Evolutionary conservation across 345 rosid genomes (phyloP), one percentile per base, ranked within the genome.

Genomic region (Salix caprea): DNA sequence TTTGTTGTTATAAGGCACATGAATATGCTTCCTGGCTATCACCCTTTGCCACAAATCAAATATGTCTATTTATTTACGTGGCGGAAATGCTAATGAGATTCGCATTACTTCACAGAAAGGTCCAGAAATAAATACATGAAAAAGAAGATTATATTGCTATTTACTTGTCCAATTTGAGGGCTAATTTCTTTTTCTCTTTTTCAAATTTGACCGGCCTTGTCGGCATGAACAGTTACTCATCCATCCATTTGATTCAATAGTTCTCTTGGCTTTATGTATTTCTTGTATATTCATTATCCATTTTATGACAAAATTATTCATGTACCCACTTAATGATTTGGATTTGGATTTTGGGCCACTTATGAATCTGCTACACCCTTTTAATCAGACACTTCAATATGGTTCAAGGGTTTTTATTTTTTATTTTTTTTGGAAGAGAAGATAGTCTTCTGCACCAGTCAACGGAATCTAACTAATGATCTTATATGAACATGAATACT

Each of bases 1-100:
- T 34, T 61, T 52, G 46, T 75, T 73, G 28, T 32, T 67, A 70
- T 65, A 78, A 58, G 61, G 61, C 77, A 78, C 84, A 84, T 77
- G 82, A 82, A 77, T 73, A 78, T 85, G 88, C 78, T 78, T 75
- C 84, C 76, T 16, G 60, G 6, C 21, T 65, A 44, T 78, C 72
- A 64, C 39, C 65, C 70, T 80, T 65, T 74, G 70, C 39, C 28
- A 44, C 73, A 78, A 60, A 76, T 72, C 78, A 81, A 50, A 74
- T 34, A 34, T 73, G 26, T 82, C 74, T 81, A 71, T 67, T 72
- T 65, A 26, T 65, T 72, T 56, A 26, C 58, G 48, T 68, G 48
- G 36, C 81, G 76, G 65, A 52, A 48, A 73, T 48, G 67, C 70
- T 73, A 76, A 62, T 75, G 61, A 77, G 66, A 61, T 75, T 67